Evolutionary conservation across 1,139 yeast genomes (phyloP).

Genomic region (Candida sp.): DNA sequence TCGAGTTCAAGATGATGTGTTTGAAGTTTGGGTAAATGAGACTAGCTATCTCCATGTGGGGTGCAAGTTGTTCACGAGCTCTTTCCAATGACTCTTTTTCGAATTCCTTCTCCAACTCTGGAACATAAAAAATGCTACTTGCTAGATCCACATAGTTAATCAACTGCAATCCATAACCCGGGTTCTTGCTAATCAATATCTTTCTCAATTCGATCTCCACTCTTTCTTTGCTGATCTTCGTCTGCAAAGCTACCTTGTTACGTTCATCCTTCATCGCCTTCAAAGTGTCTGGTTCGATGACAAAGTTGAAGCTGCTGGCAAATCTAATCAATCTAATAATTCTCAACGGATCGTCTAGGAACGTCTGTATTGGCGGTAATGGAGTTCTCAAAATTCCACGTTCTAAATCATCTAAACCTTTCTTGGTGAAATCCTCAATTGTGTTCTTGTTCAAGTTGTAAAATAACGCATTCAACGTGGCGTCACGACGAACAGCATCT

Average conservation of each 20-base stretch:
- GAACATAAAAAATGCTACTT: slow-evolving; percentile 60
- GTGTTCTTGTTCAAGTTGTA: slow-evolving; percentile 70
- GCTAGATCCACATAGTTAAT: slow-evolving; percentile 60
- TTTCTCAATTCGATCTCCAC: slow-evolving; percentile 88
- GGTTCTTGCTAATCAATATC: slow-evolving; percentile 65
- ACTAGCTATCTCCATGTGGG: slow-evolving; percentile 25
- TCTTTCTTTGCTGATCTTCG: slow-evolving; percentile 88
- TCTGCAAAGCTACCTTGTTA: slow-evolving; percentile 61
- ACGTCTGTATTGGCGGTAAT: slow-evolving; percentile 80
- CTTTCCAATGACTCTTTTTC: slow-evolving; percentile 12
- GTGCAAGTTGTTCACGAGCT: slow-evolving; percentile 13
- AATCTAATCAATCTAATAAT: slow-evolving; percentile 85
- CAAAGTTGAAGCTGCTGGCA: slow-evolving; percentile 78
- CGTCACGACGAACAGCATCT: slow-evolving; percentile 94
- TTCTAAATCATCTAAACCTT: slow-evolving; percentile 73
- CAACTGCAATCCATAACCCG: slow-evolving; percentile 65
- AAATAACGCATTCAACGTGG: slow-evolving; percentile 90
- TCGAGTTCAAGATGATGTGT: slow-evolving; percentile 9
- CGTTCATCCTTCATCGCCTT: slow-evolving; percentile 66
- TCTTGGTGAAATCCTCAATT: slow-evolving; percentile 85
- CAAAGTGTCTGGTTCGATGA: slow-evolving; percentile 61
- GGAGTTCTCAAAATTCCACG: slow-evolving; percentile 87
- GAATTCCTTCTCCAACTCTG: slow-evolving; percentile 27
- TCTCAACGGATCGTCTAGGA: slow-evolving; percentile 91
- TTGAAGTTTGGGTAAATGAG: slow-evolving; percentile 23